phyloP scores from a whole-genome alignment of 768 basidiomycete species.

The Tulasnella sp. region DNA sequence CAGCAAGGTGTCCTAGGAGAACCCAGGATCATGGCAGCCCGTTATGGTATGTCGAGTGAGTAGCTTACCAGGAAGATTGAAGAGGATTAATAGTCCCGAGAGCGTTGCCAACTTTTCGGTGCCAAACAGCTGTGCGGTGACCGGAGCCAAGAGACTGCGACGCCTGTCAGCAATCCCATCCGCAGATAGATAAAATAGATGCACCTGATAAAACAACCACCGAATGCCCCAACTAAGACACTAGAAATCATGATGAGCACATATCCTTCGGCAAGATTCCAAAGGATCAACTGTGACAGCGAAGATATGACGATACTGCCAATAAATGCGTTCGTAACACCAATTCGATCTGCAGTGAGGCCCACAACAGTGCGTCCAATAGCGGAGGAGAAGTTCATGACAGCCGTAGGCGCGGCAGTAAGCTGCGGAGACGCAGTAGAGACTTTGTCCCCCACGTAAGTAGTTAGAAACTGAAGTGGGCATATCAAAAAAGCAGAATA shows the following conservation, averaged over 20 bases:
- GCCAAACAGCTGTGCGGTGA: slow-evolving; percentile 24
- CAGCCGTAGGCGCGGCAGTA: slow-evolving; percentile 20
- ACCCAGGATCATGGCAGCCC: neutral
- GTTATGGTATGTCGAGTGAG: neutral
- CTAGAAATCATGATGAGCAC: slow-evolving; percentile 26
- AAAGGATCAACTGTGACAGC: slow-evolving; percentile 29
- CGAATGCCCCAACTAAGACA: slow-evolving; percentile 28
- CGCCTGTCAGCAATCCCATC: neutral
- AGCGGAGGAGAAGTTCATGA: slow-evolving; percentile 24
- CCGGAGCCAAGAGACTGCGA: slow-evolving; percentile 26
- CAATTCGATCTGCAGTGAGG: slow-evolving; percentile 30
- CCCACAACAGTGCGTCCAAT: slow-evolving; percentile 29
- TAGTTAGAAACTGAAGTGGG: slow-evolving; percentile 20
- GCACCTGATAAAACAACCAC: slow-evolving; percentile 26
- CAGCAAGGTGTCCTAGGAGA: slow-evolving; percentile 23
- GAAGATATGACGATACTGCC: slow-evolving; percentile 28
- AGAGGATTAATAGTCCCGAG: slow-evolving; percentile 17
- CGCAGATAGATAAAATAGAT: neutral
- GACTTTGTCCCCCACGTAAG: slow-evolving; percentile 20
- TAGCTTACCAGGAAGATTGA: slow-evolving; percentile 20
- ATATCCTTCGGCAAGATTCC: slow-evolving; percentile 30
- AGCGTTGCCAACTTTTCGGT: slow-evolving; percentile 15
- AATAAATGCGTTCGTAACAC: slow-evolving; percentile 32
- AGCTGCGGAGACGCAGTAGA: slow-evolving; percentile 18
- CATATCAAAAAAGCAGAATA: neutral